These are phyloP conservation scores for Cyberlindnera mrakii DNA, from an alignment of 805 yeast species.

Conservation along the genomic window DNA sequence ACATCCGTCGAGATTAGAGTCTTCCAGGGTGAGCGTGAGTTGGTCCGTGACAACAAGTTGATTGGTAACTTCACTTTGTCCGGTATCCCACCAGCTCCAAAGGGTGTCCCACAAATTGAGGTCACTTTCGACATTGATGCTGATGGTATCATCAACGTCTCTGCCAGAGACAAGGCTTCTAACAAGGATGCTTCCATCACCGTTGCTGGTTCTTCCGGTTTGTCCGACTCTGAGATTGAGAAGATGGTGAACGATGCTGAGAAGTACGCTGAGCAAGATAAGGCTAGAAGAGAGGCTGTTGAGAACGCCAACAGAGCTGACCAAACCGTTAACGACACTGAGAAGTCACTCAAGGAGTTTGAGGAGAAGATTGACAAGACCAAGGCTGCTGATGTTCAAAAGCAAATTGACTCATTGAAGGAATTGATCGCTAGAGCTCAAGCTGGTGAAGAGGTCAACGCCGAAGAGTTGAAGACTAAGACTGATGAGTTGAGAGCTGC, in stretches of 20 bases:
- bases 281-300: constrained; percentile 49
- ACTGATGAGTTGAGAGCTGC: constrained; percentile 75
- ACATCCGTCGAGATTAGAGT: constrained; percentile 77
- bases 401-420: constrained; percentile 45
- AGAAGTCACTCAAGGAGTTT: constrained; percentile 75
- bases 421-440: constrained; percentile 70
- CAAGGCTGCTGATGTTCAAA: constrained; percentile 45
- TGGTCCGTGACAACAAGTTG: constrained; percentile 83
- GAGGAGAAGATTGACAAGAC: constrained; percentile 53
- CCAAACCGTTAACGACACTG: constrained; percentile 78
- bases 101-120: constrained; percentile 75
- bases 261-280: constrained; percentile 51
- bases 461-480: constrained; percentile 66
- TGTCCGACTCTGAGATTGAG: constrained; percentile 58
- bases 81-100: constrained; percentile 71
- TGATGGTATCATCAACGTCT: constrained; percentile 76
- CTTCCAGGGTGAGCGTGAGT: constrained; percentile 86
- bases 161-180: constrained; percentile 78
- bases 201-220: constrained; percentile 55
- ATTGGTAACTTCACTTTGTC: constrained; percentile 71
- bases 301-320: constrained; percentile 84
- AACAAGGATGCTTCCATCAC: constrained; percentile 72
- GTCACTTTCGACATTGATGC: constrained; percentile 78
- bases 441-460: constrained; percentile 52
- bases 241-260: constrained; percentile 57